These are phyloP conservation scores for Blastobotrys parvus DNA, from an alignment of 805 yeast genomes.

Conservation along the genomic window DNA sequence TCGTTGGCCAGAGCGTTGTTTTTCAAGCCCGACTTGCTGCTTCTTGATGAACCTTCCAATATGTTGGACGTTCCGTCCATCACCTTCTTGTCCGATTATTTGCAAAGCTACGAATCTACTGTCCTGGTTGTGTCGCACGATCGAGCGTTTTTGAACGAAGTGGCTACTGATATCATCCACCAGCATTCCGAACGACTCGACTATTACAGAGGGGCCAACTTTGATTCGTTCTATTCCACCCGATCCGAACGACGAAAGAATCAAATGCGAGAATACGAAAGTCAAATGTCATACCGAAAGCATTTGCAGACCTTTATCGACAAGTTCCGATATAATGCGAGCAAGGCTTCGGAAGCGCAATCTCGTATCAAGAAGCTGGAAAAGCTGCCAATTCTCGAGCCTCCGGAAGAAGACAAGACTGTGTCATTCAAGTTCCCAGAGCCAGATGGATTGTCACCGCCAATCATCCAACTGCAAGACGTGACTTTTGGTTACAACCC, in stretches of 20 bases:
- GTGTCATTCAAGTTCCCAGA: slow-evolving; percentile 90
- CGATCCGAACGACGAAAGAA: slow-evolving; percentile 92
- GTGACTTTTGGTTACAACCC: slow-evolving; percentile 81
- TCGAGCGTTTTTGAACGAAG: slow-evolving; percentile 92
- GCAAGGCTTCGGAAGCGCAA: slow-evolving; percentile 95
- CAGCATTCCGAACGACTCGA: slow-evolving; percentile 97
- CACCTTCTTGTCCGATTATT: slow-evolving; percentile 82
- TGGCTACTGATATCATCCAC: slow-evolving; percentile 95
- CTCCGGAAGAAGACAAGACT: slow-evolving; percentile 86
- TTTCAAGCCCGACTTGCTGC: slow-evolving; percentile 88
- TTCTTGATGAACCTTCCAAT: slow-evolving; percentile 98
- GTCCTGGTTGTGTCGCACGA: slow-evolving; percentile 96
- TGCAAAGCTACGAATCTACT: slow-evolving; percentile 85
- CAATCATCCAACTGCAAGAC: slow-evolving; percentile 78
- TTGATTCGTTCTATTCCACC: slow-evolving; percentile 86
- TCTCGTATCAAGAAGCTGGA: slow-evolving; percentile 95
- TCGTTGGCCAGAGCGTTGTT: slow-evolving; percentile 96
- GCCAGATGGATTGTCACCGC: slow-evolving; percentile 88
- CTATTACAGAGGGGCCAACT: slow-evolving; percentile 84
- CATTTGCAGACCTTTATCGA: slow-evolving; percentile 94
- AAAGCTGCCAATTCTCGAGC: slow-evolving; percentile 83
- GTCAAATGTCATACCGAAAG: slow-evolving; percentile 90
- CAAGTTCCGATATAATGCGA: slow-evolving; percentile 95
- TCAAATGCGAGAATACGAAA: slow-evolving; percentile 91
- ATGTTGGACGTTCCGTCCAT: slow-evolving; percentile 99